phyloP scores from a whole-genome alignment of 306 rosid species.

The Casuarina cunninghamiana region DNA sequence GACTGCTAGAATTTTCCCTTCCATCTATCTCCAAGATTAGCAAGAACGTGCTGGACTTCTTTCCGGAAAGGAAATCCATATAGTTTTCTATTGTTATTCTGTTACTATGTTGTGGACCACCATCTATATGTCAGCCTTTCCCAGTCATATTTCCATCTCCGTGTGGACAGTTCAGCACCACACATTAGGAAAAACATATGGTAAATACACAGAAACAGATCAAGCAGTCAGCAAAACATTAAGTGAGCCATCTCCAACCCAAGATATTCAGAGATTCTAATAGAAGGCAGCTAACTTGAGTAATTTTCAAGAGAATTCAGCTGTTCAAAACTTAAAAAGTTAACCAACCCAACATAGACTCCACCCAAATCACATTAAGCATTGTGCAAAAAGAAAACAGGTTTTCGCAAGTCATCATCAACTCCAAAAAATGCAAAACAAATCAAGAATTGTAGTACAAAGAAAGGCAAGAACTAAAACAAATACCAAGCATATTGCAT shows the following conservation, averaged over 20 bases:
- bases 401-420: background rate
- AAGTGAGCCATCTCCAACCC: background rate
- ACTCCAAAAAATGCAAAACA: background rate
- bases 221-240: background rate
- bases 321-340: background rate
- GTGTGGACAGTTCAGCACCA: background rate
- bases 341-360: background rate
- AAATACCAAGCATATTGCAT: slow-evolving; percentile 1
- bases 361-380: background rate
- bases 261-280: background rate
- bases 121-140: background rate
- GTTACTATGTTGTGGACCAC: background rate
- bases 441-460: background rate
- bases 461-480: background rate
- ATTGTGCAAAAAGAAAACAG: background rate
- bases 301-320: background rate
- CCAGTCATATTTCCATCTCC: background rate
- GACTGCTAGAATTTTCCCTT: background rate
- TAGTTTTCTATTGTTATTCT: background rate
- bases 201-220: background rate
- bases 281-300: background rate
- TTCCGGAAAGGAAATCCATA: background rate
- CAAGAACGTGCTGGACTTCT: background rate
- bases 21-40: background rate
- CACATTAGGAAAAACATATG: background rate